Percentiles rank a stretch among this genome's conserved stretches.
phyloP scores from a whole-genome alignment of 192 early-diverging fungal genomes.

The Gryganskiella cystojenkinii region DNA sequence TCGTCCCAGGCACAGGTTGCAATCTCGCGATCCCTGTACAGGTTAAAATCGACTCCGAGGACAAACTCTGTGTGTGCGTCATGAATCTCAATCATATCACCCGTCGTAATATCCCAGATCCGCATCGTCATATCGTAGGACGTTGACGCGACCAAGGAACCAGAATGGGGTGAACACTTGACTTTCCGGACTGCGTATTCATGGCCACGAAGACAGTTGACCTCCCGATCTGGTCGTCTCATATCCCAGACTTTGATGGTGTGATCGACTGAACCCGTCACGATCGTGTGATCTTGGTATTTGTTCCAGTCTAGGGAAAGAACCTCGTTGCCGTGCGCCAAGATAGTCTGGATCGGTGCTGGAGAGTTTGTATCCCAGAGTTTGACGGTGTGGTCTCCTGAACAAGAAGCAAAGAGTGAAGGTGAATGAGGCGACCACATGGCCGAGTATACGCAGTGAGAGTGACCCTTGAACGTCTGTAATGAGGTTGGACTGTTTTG shows the following conservation, averaged over 20 bases:
- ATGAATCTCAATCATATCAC: constrained; percentile 74
- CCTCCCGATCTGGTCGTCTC: constrained; percentile 76
- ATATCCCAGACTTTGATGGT: constrained; percentile 94
- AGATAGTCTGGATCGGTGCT: constrained; percentile 67
- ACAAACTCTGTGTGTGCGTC: constrained; percentile 97
- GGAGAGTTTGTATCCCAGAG: constrained; percentile 91
- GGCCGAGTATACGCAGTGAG: constrained; percentile 91
- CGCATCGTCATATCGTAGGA: constrained; percentile 98
- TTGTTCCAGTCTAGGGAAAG: constrained; percentile 98
- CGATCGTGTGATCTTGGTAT: constrained; percentile 85
- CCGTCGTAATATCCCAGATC: constrained; percentile 83
- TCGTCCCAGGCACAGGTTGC: constrained; percentile 99
- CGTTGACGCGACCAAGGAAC: constrained; percentile 82
- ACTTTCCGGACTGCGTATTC: constrained; percentile 94
- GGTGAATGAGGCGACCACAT: constrained; percentile 85
- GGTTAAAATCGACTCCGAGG: constrained; percentile 91
- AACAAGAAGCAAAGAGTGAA: constrained; percentile 86
- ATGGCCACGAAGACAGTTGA: constrained; percentile 84
- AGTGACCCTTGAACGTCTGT: constrained; percentile 89
- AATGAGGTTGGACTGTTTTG: constrained; percentile 83
- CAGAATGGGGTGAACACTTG: constrained; percentile 92
- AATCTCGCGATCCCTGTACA: constrained; percentile 88
- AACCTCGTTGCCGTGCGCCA: constrained; percentile 88
- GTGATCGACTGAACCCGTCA: constrained; percentile 90
- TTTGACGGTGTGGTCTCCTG: constrained; percentile 91